Evolutionary conservation across 768 basidiomycete genomes (phyloP).

Genomic region (Trametes punicea): DNA sequence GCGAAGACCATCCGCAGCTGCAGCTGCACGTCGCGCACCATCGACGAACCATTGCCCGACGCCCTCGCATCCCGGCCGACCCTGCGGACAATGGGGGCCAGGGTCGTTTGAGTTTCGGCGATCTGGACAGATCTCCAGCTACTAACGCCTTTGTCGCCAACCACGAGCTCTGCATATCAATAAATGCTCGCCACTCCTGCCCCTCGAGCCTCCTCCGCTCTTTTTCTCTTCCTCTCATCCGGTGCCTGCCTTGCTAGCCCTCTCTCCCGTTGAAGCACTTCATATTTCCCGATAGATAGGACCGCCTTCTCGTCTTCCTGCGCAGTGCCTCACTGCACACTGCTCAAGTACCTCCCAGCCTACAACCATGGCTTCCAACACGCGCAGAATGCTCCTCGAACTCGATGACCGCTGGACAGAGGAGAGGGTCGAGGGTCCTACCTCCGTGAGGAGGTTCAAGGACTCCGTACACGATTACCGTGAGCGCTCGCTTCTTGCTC

Average conservation of each 20-base stretch:
- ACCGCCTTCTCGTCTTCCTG: neutral
- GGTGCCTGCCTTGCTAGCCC: neutral
- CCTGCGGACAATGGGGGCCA: no score
- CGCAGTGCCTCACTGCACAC: constrained; percentile 4
- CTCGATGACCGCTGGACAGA: constrained; percentile 15
- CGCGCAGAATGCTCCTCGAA: constrained; percentile 18
- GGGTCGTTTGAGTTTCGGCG: no score
- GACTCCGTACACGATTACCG: constrained; percentile 29
- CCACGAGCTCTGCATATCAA: neutral
- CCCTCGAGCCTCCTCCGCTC: neutral
- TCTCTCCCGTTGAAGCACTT: neutral
- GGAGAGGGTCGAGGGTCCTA: constrained; percentile 1
- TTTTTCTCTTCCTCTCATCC: neutral
- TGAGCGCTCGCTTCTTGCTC: constrained; percentile 11
- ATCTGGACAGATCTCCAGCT: no score
- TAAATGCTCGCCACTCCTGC: neutral
- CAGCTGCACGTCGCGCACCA: no score
- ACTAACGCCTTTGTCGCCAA: neutral
- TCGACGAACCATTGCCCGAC: neutral
- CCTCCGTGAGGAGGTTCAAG: constrained; percentile 24
- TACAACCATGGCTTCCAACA: neutral
- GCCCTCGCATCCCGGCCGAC: no score
- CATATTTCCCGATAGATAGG: neutral
- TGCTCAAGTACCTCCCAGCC: neutral
- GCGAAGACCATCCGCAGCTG: no score